Evolutionary conservation across 805 yeast genomes (phyloP).

Genomic region (Metschnikowia vanudenii): DNA sequence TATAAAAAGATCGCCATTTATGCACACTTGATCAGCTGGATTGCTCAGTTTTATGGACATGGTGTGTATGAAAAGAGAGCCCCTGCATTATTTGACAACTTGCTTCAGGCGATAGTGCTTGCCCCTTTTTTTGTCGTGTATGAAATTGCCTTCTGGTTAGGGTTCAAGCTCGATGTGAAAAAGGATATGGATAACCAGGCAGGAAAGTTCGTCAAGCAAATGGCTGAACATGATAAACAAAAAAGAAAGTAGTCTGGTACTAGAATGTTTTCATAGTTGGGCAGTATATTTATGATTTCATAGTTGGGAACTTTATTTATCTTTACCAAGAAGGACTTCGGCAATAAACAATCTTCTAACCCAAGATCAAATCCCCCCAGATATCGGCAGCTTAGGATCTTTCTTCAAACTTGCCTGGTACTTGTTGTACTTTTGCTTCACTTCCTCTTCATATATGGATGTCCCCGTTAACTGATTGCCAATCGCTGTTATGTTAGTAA

Average conservation of each 20-base stretch:
- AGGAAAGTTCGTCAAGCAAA: constrained; percentile 38
- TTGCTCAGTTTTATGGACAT: constrained; percentile 85
- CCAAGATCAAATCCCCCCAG: neutral
- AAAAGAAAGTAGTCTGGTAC: constrained; percentile 6
- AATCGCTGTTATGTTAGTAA: constrained; percentile 42
- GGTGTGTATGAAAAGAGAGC: constrained; percentile 75
- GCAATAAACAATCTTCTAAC: no score
- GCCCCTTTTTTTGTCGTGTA: constrained; percentile 89
- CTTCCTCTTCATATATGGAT: constrained; percentile 57
- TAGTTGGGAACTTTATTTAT: neutral
- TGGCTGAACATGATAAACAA: constrained; percentile 20
- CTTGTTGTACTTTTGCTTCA: constrained; percentile 37
- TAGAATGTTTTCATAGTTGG: neutral
- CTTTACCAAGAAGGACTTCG: neutral
- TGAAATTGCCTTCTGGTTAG: constrained; percentile 71
- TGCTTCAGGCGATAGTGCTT: constrained; percentile 78
- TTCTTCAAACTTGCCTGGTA: constrained; percentile 11
- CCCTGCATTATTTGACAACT: constrained; percentile 84
- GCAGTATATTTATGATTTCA: neutral
- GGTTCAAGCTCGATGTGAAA: constrained; percentile 54
- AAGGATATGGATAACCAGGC: constrained; percentile 49
- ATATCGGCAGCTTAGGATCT: neutral
- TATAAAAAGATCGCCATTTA: constrained; percentile 30
- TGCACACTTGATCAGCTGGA: constrained; percentile 64
- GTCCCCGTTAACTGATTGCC: constrained; percentile 75